These are phyloP conservation scores for Babesia caballi DNA, from an alignment of 169 alveolate species.

Conservation along the genomic window DNA sequence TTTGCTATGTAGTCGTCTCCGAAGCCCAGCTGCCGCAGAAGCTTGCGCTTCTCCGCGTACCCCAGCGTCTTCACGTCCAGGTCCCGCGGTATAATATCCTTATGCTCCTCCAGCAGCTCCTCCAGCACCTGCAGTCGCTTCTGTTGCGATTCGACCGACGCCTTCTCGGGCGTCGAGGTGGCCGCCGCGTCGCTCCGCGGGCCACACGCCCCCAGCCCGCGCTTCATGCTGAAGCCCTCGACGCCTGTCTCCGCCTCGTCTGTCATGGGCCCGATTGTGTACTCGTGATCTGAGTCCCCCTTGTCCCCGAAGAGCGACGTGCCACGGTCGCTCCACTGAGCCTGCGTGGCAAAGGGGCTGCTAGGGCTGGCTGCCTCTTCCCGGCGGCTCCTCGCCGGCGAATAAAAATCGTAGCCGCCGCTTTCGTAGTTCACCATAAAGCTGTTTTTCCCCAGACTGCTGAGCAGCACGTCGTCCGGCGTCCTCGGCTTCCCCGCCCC, in stretches of 20 bases:
- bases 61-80: constrained; percentile 34
- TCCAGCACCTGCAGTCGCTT: not conserved
- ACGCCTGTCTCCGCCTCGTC: not conserved
- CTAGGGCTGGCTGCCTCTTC: not conserved
- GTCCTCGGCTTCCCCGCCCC: not conserved
- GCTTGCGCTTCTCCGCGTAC: constrained; percentile 48
- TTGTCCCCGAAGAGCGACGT: not conserved
- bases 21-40: constrained; percentile 49
- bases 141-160: constrained; percentile 12
- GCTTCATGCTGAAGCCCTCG: not conserved
- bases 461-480: constrained; percentile 24
- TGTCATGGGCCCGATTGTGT: not conserved
- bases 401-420: not conserved
- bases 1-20: constrained; percentile 61
- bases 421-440: not conserved
- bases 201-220: not conserved
- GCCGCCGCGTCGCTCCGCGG: constrained; percentile 3
- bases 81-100: constrained; percentile 22
- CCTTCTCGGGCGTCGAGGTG: constrained; percentile 7
- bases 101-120: constrained; percentile 21
- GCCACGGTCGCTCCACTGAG: constrained; percentile 3
- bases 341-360: constrained; percentile 35
- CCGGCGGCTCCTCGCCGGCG: constrained; percentile 3
- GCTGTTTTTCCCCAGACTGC: not conserved
- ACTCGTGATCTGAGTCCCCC: not conserved